Evolutionary conservation across 495 filamentous ascomycete species (phyloP).

Genomic region (Staphylotrichum tortipilum): DNA sequence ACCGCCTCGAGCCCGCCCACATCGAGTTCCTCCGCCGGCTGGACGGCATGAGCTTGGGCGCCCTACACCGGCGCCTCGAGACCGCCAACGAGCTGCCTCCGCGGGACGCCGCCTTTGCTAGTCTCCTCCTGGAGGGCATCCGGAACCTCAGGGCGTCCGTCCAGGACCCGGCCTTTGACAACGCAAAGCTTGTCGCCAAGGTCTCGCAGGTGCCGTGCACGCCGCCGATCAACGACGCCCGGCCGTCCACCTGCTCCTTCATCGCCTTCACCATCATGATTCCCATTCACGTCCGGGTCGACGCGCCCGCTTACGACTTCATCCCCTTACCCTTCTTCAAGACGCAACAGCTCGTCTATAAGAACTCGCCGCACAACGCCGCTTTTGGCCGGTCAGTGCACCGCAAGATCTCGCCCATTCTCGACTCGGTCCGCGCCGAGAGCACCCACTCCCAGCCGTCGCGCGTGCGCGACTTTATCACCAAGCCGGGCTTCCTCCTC

Average conservation of each 20-base stretch:
- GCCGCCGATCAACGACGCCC: conserved; percentile 9
- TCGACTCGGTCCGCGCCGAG: conserved; percentile 27
- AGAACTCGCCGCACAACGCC: conserved; percentile 34
- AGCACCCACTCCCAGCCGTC: neutral
- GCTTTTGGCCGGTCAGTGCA: conserved; percentile 38
- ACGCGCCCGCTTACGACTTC: conserved; percentile 31
- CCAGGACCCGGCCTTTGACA: conserved; percentile 35
- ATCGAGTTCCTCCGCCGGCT: conserved; percentile 47
- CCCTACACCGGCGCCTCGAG: conserved; percentile 42
- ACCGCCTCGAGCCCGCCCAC: conserved; percentile 51
- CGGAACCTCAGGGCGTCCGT: conserved; percentile 31
- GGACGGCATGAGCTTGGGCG: conserved; percentile 48
- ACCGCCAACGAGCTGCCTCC: conserved; percentile 23
- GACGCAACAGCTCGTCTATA: conserved; percentile 38
- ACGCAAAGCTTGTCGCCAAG: conserved; percentile 32
- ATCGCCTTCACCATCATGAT: conserved; percentile 38
- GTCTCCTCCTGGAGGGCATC: conserved; percentile 28
- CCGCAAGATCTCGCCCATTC: conserved; percentile 35
- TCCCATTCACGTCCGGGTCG: conserved; percentile 32
- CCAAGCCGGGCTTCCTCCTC: neutral
- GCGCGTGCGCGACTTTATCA: neutral
- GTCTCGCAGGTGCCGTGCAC: conserved; percentile 35
- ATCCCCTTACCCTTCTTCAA: conserved; percentile 44
- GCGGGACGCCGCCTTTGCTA: conserved; percentile 24
- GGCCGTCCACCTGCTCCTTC: conserved; percentile 27